Conservation (phyloP, 257 asterid genomes). For the Thymus mandschuricus region DNA sequence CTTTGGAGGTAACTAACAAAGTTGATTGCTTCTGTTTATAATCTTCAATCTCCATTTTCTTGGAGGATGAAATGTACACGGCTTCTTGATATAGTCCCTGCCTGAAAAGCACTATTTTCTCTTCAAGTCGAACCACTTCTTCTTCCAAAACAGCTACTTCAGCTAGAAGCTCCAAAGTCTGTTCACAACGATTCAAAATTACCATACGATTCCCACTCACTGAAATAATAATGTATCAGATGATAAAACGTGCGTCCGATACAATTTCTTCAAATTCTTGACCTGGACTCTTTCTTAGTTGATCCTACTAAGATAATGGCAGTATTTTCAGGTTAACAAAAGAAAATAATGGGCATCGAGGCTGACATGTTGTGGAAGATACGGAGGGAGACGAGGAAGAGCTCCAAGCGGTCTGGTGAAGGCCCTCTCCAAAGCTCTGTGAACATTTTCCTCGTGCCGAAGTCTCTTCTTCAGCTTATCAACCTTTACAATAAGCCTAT, state of each 20-base stretch:
- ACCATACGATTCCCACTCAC: constrained; percentile 45
- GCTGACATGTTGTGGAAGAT: constrained; percentile 83
- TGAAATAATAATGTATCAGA: neutral
- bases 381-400: constrained; percentile 95
- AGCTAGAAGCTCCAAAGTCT: constrained; percentile 96
- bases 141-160: constrained; percentile 98
- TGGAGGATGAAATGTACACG: constrained; percentile 67
- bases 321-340: neutral
- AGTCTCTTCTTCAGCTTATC: constrained; percentile 88
- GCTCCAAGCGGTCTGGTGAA: constrained; percentile 88
- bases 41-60: constrained; percentile 53
- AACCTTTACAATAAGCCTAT: constrained; percentile 47
- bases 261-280: constrained; percentile 10
- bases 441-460: constrained; percentile 90
- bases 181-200: constrained; percentile 24
- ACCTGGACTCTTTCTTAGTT: neutral
- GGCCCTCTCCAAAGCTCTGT: constrained; percentile 92
- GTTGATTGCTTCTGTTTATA: constrained; percentile 53
- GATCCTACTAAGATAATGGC: neutral
- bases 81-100: constrained; percentile 96
- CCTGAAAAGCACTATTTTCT: constrained; percentile 77
- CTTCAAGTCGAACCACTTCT: constrained; percentile 95
- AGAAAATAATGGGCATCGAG: constrained; percentile 1
- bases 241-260: neutral
- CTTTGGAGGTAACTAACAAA: constrained; percentile 46